Evolutionary conservation across 768 basidiomycete genomes (phyloP).

Genomic region (Lentinula raphanica): DNA sequence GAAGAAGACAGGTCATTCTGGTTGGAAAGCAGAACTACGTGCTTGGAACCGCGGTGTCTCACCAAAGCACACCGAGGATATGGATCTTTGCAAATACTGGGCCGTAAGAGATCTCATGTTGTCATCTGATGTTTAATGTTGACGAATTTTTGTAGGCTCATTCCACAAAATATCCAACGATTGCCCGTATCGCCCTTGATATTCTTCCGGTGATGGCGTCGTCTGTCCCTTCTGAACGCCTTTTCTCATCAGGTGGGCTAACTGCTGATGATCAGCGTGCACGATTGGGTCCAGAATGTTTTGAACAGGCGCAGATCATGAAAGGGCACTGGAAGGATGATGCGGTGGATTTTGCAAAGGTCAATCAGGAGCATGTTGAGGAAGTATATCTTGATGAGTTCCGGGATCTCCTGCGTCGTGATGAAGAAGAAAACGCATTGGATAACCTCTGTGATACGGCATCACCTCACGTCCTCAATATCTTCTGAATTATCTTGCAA

Average conservation of each 20-base stretch:
- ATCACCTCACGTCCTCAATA: no score
- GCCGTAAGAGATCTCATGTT: background rate
- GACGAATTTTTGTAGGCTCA: background rate
- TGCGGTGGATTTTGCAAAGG: background rate
- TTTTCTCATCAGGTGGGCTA: conserved; percentile 9
- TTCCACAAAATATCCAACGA: conserved; percentile 7
- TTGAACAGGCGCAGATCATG: background rate
- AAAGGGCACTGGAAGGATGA: background rate
- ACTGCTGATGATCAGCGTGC: background rate
- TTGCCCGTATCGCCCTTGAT: conserved; percentile 11
- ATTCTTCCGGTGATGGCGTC: conserved; percentile 11
- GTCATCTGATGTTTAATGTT: background rate
- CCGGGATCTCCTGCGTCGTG: background rate
- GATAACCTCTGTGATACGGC: background rate
- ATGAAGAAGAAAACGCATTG: background rate
- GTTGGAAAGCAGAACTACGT: conserved; percentile 7
- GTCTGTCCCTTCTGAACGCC: conserved; percentile 11
- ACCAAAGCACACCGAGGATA: background rate
- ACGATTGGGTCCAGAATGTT: background rate
- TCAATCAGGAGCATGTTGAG: background rate
- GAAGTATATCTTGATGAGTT: background rate
- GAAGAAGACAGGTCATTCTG: background rate
- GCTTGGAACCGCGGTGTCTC: background rate
- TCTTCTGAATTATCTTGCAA: no score
- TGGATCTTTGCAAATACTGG: conserved; percentile 3